Conservation (phyloP, 2,329 filamentous ascomycete species). For the Colletotrichum euphorbiae region DNA sequence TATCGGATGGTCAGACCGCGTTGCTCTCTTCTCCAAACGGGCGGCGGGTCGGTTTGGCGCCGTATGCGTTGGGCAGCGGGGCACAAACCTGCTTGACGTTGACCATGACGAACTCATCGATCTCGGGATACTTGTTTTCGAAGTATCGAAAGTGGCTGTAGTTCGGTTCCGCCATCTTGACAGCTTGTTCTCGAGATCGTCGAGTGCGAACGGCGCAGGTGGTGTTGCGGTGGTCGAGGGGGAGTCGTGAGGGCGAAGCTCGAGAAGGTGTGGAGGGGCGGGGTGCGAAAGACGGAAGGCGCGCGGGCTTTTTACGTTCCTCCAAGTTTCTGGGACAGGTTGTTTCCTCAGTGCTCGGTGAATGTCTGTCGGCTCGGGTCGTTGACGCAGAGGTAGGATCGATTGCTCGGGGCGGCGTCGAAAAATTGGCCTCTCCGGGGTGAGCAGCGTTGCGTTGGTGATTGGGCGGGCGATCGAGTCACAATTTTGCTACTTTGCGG, state of each 20-base stretch:
- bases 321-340: constrained; percentile 9
- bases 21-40: constrained; percentile 12
- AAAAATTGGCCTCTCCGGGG: constrained; percentile 16
- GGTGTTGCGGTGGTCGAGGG: constrained; percentile 37
- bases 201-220: constrained; percentile 33
- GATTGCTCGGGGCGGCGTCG: constrained; percentile 27
- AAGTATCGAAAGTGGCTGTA: constrained; percentile 81
- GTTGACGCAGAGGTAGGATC: constrained; percentile 16
- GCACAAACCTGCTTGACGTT: constrained; percentile 92
- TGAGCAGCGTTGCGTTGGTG: constrained; percentile 41
- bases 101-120: constrained; percentile 99
- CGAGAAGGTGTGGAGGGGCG: constrained; percentile 46
- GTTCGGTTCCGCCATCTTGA: constrained; percentile 93
- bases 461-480: constrained; percentile 48
- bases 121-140: constrained; percentile 97
- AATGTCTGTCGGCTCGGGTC: constrained; percentile 16
- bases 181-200: constrained; percentile 51
- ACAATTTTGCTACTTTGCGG: constrained; percentile 59
- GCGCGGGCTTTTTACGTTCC: constrained; percentile 41
- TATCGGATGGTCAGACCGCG: constrained; percentile 51
- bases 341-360: constrained; percentile 37
- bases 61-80: constrained; percentile 38
- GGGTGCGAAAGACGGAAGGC: constrained; percentile 42
- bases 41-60: constrained; percentile 18
- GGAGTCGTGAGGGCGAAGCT: constrained; percentile 33